A percentile compares a stretch with the other conserved stretches of the same genome.
phyloP scores from a whole-genome alignment of 2,329 filamentous ascomycete genomes.

The Aspergillus puulaauensis region DNA sequence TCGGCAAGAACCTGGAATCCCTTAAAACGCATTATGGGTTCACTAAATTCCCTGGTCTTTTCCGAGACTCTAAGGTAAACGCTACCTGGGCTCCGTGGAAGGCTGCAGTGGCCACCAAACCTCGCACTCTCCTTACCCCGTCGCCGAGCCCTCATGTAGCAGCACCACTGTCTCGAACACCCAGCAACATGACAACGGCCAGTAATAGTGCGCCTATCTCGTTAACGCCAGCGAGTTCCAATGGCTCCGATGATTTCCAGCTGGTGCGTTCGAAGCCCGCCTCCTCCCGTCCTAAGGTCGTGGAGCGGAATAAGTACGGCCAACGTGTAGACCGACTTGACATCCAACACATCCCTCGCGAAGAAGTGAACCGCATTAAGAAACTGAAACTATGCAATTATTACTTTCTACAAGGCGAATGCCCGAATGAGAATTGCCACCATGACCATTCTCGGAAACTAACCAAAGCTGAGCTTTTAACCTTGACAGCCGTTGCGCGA shows the following conservation, averaged over 20 bases:
- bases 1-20: slow-evolving; percentile 52
- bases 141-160: slow-evolving; percentile 36
- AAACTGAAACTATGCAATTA: slow-evolving; percentile 64
- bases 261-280: slow-evolving; percentile 37
- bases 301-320: slow-evolving; percentile 58
- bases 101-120: slow-evolving; percentile 27
- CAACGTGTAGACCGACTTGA: slow-evolving; percentile 58
- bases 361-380: slow-evolving; percentile 60
- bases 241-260: slow-evolving; percentile 40
- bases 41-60: slow-evolving; percentile 53
- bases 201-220: slow-evolving; percentile 35
- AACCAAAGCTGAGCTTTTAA: slow-evolving; percentile 52
- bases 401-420: slow-evolving; percentile 59
- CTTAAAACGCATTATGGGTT: slow-evolving; percentile 50
- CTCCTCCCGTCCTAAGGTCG: slow-evolving; percentile 32
- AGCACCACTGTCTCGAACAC: slow-evolving; percentile 34
- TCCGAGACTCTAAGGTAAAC: slow-evolving; percentile 53
- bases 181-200: slow-evolving; percentile 41
- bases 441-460: slow-evolving; percentile 56
- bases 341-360: slow-evolving; percentile 52
- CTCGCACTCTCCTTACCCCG: slow-evolving; percentile 32
- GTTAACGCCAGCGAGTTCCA: slow-evolving; percentile 36
- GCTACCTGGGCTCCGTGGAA: slow-evolving; percentile 36
- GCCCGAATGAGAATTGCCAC: slow-evolving; percentile 55
- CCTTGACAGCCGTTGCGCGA: slow-evolving; percentile 59